Base-by-base conservation (phyloP, 495 filamentous ascomycete species). In the Penicillium turbatum region DNA sequence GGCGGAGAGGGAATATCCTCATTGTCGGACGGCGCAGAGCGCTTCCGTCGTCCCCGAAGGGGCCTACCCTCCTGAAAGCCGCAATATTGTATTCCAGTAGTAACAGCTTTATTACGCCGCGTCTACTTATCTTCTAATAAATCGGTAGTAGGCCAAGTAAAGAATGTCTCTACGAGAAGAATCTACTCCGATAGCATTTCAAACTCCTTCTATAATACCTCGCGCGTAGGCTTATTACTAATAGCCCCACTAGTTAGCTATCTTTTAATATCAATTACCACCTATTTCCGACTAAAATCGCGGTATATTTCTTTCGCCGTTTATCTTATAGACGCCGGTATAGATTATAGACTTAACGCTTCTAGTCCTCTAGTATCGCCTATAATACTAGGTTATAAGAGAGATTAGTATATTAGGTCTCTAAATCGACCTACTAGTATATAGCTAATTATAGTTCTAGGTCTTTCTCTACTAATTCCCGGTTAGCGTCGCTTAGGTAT, bases 61-160 rank as follows among this genome's bases (percentile, higher is more conserved):
- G 64, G 64, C 12, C 64, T 50, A 49, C 64, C 64, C 53, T 67
- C 61, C 34, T 44, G 31, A 47, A 61, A 48, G 37, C 46, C 45
- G 50, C 50, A 68, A 54, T 65, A 64, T 36, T 56, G 46, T 38
- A 40, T 49, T n/a, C 48, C 51, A 19, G 64, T 51, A 42, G 51
- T 48, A 26, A 54, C 42, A 47, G 64, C 64, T 41, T 38, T 53
- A 40, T 63, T 59, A 17, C 62, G 62, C 37, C 56, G 51, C 31
- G 39, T 46, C 61, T 55, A 67, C 47, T 65, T 53, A 8, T 42
- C 51, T 54, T 67, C 65, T 46, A 65, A 37, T 35, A 45, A 67
- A 35, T 49, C 13, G 40, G 64, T 61, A 24, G 53, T 63, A n/a
- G 64, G 64, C 59, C 50, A 67, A 36, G 64, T 62, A 35, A 67